A percentile compares a stretch with the other conserved stretches of the same genome.
phyloP scores from a whole-genome alignment of 2,329 filamentous ascomycete species.

The Sphaerulina vaccinii region DNA sequence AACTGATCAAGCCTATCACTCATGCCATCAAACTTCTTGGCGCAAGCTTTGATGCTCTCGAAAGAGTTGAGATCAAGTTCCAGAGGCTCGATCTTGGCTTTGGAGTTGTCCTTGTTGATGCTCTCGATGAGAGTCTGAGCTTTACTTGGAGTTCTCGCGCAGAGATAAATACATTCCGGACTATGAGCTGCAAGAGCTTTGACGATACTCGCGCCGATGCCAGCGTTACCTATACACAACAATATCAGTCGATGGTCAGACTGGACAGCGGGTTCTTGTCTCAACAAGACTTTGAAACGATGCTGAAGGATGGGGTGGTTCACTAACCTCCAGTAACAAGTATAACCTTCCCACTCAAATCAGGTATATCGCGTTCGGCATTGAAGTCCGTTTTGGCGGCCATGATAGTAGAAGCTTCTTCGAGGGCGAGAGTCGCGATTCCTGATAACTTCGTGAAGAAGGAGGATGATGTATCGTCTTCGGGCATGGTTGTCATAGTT shows the following conservation, averaged over 20 bases:
- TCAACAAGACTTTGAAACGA: no score
- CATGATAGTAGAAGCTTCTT: constrained; percentile 22
- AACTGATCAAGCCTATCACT: constrained; percentile 43
- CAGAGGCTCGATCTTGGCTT: constrained; percentile 45
- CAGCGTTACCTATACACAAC: constrained; percentile 40
- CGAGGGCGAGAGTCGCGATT: no score
- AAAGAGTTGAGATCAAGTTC: constrained; percentile 54
- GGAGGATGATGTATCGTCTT: no score
- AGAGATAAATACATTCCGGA: constrained; percentile 49
- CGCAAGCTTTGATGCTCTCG: constrained; percentile 48
- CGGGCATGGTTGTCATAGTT: no score
- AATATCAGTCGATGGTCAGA: no score
- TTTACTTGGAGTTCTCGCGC: constrained; percentile 45
- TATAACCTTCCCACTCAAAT: constrained; percentile 44
- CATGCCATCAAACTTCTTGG: constrained; percentile 30
- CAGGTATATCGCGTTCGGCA: constrained; percentile 41
- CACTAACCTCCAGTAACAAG: constrained; percentile 44
- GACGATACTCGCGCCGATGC: constrained; percentile 49
- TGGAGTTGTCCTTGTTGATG: constrained; percentile 40
- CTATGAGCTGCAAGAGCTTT: constrained; percentile 46
- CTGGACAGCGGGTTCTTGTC: no score
- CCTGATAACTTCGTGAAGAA: no score
- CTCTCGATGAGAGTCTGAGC: constrained; percentile 42
- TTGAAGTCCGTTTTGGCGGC: constrained; percentile 8
- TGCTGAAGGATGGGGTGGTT: no score